Evolutionary conservation across 768 basidiomycete genomes (phyloP).

Genomic region (Calocybe cyanea): DNA sequence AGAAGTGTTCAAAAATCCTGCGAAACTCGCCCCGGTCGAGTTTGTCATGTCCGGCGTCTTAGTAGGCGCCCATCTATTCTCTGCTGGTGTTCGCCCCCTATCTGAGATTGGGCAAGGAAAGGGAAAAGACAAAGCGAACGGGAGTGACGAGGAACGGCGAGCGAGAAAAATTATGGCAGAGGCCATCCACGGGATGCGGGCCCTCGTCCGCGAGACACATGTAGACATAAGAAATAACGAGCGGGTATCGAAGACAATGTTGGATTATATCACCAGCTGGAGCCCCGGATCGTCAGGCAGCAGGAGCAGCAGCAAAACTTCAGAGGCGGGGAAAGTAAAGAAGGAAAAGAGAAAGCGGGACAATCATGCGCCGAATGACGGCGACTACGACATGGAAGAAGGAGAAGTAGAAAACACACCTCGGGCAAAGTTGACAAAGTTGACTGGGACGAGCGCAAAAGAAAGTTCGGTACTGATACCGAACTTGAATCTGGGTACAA

Average conservation of each 20-base stretch:
- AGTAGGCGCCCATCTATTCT: constrained; percentile 45
- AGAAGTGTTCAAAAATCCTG: constrained; percentile 7
- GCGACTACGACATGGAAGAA: too few relatives aligned
- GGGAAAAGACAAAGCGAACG: constrained; percentile 1
- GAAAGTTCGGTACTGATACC: too few relatives aligned
- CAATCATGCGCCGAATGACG: too few relatives aligned
- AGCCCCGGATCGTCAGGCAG: too few relatives aligned
- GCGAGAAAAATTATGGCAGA: constrained; percentile 4
- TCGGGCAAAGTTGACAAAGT: too few relatives aligned
- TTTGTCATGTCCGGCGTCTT: constrained; percentile 56
- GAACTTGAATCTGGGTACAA: too few relatives aligned
- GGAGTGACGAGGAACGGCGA: background rate
- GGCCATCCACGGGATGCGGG: constrained; percentile 41
- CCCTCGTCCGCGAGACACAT: constrained; percentile 48
- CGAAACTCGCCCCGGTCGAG: constrained; percentile 66
- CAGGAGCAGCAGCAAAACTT: too few relatives aligned
- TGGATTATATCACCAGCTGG: constrained; percentile 42
- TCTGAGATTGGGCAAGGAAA: background rate
- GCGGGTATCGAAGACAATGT: constrained; percentile 51
- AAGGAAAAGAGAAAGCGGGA: too few relatives aligned
- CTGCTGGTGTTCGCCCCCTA: background rate
- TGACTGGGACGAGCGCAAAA: too few relatives aligned
- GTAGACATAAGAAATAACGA: constrained; percentile 65
- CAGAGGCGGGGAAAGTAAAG: too few relatives aligned
- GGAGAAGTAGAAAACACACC: too few relatives aligned